Conservation (phyloP, 768 basidiomycete species). For the Tylopilus rubrobrunneus region DNA sequence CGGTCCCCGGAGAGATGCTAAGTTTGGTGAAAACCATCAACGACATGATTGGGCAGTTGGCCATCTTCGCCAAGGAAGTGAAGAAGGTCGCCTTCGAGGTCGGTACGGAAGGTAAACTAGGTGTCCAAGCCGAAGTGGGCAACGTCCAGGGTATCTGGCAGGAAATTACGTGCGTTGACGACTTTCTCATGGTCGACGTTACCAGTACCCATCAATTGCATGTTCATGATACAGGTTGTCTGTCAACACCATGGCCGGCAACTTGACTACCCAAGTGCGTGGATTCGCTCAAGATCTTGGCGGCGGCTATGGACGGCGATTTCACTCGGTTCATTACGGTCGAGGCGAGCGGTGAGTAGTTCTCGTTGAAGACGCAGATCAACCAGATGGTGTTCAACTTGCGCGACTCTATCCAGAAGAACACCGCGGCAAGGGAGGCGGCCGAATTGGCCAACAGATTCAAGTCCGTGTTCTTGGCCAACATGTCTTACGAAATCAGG, state of each 20-base stretch:
- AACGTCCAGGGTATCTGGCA: constrained; percentile 99
- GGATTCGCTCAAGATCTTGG: constrained; percentile 98
- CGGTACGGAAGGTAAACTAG: constrained; percentile 97
- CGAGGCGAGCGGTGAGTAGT: constrained; percentile 98
- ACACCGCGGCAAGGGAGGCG: constrained; percentile 94
- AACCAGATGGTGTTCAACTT: constrained; percentile 99
- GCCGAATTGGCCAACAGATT: constrained; percentile 96
- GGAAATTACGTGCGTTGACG: constrained; percentile 81
- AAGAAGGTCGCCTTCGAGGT: constrained; percentile 97
- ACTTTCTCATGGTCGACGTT: not conserved
- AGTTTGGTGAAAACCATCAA: constrained; percentile 97
- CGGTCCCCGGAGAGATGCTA: constrained; percentile 95
- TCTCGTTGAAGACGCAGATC: constrained; percentile 97
- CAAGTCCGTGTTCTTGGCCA: constrained; percentile 98
- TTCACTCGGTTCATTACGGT: constrained; percentile 99
- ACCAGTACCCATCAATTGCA: not conserved
- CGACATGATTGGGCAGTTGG: constrained; percentile 70
- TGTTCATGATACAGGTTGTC: constrained; percentile 55
- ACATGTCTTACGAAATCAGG: constrained; percentile 98
- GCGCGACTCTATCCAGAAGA: constrained; percentile 96
- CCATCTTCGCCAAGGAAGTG: constrained; percentile 73
- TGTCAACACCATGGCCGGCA: constrained; percentile 97
- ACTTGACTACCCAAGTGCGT: constrained; percentile 94
- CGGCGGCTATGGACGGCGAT: constrained; percentile 98
- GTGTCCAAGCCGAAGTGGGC: constrained; percentile 95